phyloP scores from a whole-genome alignment of 2,329 filamentous ascomycete species.

The Diplodia sapinea region DNA sequence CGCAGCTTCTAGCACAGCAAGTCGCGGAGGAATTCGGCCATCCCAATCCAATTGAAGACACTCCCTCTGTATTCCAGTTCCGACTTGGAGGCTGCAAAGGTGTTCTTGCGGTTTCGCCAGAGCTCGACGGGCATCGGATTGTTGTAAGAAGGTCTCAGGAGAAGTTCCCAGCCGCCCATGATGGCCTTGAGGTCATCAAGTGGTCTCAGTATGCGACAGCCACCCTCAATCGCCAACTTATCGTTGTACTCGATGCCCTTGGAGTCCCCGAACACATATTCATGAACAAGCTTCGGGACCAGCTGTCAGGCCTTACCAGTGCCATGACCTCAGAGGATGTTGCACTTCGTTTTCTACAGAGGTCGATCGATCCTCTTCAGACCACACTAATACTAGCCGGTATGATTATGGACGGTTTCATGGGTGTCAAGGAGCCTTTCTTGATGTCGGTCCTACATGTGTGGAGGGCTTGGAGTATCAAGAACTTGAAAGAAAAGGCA shows the following conservation, averaged over 20 bases:
- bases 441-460: conserved; percentile 76
- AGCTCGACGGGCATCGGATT: conserved; percentile 70
- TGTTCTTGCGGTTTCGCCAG: conserved; percentile 69
- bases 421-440: conserved; percentile 77
- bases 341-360: conserved; percentile 72
- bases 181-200: conserved; percentile 82
- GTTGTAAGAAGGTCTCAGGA: conserved; percentile 83
- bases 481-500: conserved; percentile 90
- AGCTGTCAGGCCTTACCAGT: conserved; percentile 70
- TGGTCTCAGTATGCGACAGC: conserved; percentile 77
- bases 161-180: conserved; percentile 77
- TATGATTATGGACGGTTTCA: conserved; percentile 82
- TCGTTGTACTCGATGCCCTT: conserved; percentile 79
- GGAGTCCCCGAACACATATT: conserved; percentile 74
- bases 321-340: conserved; percentile 70
- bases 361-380: conserved; percentile 84
- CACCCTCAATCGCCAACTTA: conserved; percentile 87
- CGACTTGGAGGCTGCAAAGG: conserved; percentile 93
- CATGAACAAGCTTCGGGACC: conserved; percentile 66
- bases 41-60: conserved; percentile 56
- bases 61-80: conserved; percentile 88
- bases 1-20: conserved; percentile 73
- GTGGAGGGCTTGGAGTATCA: conserved; percentile 89
- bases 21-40: conserved; percentile 73
- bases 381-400: conserved; percentile 75